Conservation (phyloP, 176 grass and related monocot genomes). For the maize (Zea mays) region DNA sequence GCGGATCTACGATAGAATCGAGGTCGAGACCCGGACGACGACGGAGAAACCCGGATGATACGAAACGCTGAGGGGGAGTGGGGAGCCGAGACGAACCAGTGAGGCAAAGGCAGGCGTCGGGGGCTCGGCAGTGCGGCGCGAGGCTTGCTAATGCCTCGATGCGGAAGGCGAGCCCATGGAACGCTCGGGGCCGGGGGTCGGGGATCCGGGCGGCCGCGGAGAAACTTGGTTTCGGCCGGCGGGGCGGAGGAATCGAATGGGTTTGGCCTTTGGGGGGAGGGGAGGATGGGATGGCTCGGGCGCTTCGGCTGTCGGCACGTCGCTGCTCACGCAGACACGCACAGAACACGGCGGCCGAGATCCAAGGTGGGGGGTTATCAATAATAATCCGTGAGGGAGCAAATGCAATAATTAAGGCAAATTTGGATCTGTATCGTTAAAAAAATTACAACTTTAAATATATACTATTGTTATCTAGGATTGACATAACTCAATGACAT, state of each 20-base stretch:
- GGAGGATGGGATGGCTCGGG: background rate
- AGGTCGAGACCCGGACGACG: background rate
- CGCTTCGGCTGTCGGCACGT: constrained; percentile 6
- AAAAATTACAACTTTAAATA: no score
- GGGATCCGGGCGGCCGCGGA: background rate
- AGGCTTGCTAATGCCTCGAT: background rate
- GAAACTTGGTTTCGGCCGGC: constrained; percentile 1
- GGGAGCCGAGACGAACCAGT: background rate
- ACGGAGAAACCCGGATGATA: background rate
- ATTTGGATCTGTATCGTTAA: no score
- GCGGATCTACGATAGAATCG: background rate
- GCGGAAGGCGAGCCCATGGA: constrained; percentile 20
- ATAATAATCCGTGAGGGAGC: constrained; percentile 10
- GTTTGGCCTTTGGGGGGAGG: no score
- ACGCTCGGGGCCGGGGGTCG: background rate
- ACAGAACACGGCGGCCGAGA: constrained; percentile 34
- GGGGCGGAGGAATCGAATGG: constrained; percentile 34
- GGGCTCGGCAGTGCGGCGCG: background rate
- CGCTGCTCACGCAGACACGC: constrained; percentile 20
- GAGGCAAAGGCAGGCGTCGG: constrained; percentile 7
- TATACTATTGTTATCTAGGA: no score
- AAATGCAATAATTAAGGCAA: no score
- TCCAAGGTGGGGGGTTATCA: constrained; percentile 35
- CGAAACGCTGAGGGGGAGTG: background rate
- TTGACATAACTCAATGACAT: no score